A percentile compares a stretch with the other conserved stretches of the same genome.
Conservation (phyloP, 805 yeast genomes). For the Teunomyces barrocoloradensis region DNA sequence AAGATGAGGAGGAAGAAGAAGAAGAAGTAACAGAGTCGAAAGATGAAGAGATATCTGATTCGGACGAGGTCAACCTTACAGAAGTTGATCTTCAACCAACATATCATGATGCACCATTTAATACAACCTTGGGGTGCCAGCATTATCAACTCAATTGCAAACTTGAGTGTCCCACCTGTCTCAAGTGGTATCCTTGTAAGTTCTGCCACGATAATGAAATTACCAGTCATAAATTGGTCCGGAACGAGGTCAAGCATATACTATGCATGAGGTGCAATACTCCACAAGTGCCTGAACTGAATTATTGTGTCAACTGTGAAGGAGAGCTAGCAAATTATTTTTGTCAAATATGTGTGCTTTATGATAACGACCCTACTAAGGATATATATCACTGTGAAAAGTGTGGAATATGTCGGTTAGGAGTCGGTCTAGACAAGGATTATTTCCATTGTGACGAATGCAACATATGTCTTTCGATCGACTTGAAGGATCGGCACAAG, state of each 20-base stretch:
- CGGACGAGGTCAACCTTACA: slow-evolving; percentile 46
- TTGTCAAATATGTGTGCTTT: slow-evolving; percentile 74
- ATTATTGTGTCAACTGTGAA: slow-evolving; percentile 68
- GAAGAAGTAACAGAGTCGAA: slow-evolving; percentile 4
- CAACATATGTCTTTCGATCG: slow-evolving; percentile 83
- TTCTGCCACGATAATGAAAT: slow-evolving; percentile 76
- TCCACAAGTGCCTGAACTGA: slow-evolving; percentile 69
- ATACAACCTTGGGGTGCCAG: slow-evolving; percentile 63
- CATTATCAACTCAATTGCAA: slow-evolving; percentile 86
- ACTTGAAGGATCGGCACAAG: slow-evolving; percentile 69
- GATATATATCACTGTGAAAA: slow-evolving; percentile 89
- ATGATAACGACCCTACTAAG: slow-evolving; percentile 75
- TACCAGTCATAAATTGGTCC: slow-evolving; percentile 43
- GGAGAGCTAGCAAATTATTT: slow-evolving; percentile 69
- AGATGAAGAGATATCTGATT: slow-evolving; percentile 11
- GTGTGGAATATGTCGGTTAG: slow-evolving; percentile 91
- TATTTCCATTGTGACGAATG: slow-evolving; percentile 90
- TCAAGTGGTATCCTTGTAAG: slow-evolving; percentile 75
- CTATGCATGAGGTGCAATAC: slow-evolving; percentile 78
- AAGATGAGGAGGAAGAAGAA: slow-evolving; percentile 8
- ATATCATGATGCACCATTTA: slow-evolving; percentile 42
- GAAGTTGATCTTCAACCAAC: slow-evolving; percentile 49
- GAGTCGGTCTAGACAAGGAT: slow-evolving; percentile 83
- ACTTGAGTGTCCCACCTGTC: slow-evolving; percentile 73
- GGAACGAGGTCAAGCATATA: slow-evolving; percentile 62